Evolutionary conservation across 805 yeast genomes (phyloP).

Genomic region (Tanozyma kutaoensis): DNA sequence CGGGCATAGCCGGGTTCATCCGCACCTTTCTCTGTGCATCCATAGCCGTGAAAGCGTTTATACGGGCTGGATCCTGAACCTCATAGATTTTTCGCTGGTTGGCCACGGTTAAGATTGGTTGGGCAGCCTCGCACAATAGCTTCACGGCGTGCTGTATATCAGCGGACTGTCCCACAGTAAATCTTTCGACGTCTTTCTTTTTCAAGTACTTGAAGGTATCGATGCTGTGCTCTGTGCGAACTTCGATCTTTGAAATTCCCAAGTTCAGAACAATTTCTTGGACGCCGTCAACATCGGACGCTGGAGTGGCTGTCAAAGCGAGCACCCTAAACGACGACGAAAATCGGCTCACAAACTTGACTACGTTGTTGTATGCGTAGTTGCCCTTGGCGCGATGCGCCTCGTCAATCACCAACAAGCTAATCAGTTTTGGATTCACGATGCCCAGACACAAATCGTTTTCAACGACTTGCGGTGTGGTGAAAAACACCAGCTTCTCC

Average conservation of each 20-base stretch:
- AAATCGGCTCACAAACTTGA: slow-evolving; percentile 43
- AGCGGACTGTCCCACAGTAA: slow-evolving; percentile 37
- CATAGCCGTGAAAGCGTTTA: slow-evolving; percentile 60
- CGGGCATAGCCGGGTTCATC: slow-evolving; percentile 40
- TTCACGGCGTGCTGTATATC: slow-evolving; percentile 47
- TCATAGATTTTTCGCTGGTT: slow-evolving; percentile 51
- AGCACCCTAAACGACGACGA: slow-evolving; percentile 56
- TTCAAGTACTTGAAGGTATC: slow-evolving; percentile 78
- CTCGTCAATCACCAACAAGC: slow-evolving; percentile 79
- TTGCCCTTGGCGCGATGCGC: slow-evolving; percentile 91
- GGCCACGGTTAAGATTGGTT: slow-evolving; percentile 53
- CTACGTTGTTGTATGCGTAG: slow-evolving; percentile 81
- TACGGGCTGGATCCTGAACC: slow-evolving; percentile 48
- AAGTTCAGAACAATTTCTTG: slow-evolving; percentile 73
- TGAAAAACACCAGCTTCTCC: slow-evolving; percentile 66
- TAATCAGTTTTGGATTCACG: slow-evolving; percentile 62
- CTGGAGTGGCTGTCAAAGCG: slow-evolving; percentile 95
- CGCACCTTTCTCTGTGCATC: slow-evolving; percentile 50
- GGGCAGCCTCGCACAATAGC: slow-evolving; percentile 47
- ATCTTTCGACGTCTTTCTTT: slow-evolving; percentile 43
- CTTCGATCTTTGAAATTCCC: slow-evolving; percentile 63
- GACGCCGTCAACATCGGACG: slow-evolving; percentile 75
- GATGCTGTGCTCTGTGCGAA: slow-evolving; percentile 71
- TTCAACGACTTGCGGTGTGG: slow-evolving; percentile 94
- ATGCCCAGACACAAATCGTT: slow-evolving; percentile 71